Evolutionary conservation across 257 asterid species (phyloP).

Genomic region (Scutellaria minor): DNA sequence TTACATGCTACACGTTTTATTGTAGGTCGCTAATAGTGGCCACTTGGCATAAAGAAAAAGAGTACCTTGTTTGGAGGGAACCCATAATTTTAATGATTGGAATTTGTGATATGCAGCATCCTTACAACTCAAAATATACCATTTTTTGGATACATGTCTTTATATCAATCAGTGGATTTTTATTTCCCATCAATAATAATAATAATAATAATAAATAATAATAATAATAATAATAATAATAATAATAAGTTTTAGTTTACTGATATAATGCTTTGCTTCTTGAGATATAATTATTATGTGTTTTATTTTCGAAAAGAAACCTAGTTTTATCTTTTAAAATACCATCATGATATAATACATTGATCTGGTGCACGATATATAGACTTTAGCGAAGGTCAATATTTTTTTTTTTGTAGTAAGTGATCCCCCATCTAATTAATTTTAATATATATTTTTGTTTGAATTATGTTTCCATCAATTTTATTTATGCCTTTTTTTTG

Average conservation of each 20-base stretch:
- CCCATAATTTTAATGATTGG: constrained; percentile 39
- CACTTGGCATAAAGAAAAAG: constrained; percentile 29
- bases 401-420: too few species aligned
- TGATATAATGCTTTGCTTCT: constrained; percentile 1
- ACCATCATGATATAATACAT: too few species aligned
- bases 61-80: constrained; percentile 35
- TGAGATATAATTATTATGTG: not conserved
- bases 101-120: constrained; percentile 22
- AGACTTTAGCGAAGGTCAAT: too few species aligned
- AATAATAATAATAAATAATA: not conserved
- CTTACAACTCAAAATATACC: constrained; percentile 16
- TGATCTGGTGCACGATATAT: too few species aligned
- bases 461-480: not conserved
- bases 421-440: too few species aligned
- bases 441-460: too few species aligned
- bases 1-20: constrained; percentile 19
- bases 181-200: constrained; percentile 6
- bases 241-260: not conserved
- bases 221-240: too few species aligned
- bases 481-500: not conserved
- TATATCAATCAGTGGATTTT: constrained; percentile 33
- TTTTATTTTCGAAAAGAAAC: not conserved
- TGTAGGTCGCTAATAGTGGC: too few species aligned
- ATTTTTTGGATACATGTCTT: constrained; percentile 15
- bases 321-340: too few species aligned